phyloP scores from a whole-genome alignment of 495 filamentous ascomycete species.

The Penicillium silybi region DNA sequence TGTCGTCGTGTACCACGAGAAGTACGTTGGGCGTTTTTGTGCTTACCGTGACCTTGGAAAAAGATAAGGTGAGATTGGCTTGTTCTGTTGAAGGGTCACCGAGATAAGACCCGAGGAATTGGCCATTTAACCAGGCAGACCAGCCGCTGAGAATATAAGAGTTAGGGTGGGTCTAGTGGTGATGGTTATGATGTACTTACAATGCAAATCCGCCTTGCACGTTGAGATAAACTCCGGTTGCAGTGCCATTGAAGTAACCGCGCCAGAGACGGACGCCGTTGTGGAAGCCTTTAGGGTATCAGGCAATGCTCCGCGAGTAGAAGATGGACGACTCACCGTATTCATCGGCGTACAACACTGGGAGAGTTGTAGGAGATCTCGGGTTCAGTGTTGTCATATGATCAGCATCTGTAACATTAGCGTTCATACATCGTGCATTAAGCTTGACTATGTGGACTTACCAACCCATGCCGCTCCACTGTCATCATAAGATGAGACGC shows the following conservation, averaged over 20 bases:
- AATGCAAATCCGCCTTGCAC: conserved; percentile 62
- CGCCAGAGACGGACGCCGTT: conserved; percentile 65
- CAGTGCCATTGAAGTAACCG: conserved; percentile 57
- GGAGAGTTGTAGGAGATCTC: conserved; percentile 53
- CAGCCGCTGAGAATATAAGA: conserved; percentile 35
- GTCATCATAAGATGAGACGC: conserved; percentile 57
- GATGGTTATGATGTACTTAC: conserved; percentile 18
- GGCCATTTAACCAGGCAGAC: conserved; percentile 53
- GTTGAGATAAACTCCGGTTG: conserved; percentile 52
- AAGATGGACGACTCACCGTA: conserved; percentile 43
- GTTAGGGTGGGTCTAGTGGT: not conserved
- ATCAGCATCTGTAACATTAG: conserved; percentile 44
- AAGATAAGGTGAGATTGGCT: conserved; percentile 29
- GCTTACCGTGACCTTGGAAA: conserved; percentile 44
- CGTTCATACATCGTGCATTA: not conserved
- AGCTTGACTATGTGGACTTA: conserved; percentile 13
- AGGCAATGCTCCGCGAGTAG: not conserved
- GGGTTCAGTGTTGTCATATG: conserved; percentile 58
- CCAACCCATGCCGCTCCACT: conserved; percentile 53
- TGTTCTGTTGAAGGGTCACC: conserved; percentile 46
- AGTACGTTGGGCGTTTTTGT: conserved; percentile 53
- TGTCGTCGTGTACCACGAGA: conserved; percentile 70
- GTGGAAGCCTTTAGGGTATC: conserved; percentile 50
- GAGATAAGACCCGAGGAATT: conserved; percentile 50
- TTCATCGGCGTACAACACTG: conserved; percentile 57